Percentiles rank a stretch among this genome's conserved stretches.
These are phyloP conservation scores for Pleurostoma richardsiae DNA, from an alignment of 2,329 filamentous ascomycete genomes.

Conservation along the genomic window DNA sequence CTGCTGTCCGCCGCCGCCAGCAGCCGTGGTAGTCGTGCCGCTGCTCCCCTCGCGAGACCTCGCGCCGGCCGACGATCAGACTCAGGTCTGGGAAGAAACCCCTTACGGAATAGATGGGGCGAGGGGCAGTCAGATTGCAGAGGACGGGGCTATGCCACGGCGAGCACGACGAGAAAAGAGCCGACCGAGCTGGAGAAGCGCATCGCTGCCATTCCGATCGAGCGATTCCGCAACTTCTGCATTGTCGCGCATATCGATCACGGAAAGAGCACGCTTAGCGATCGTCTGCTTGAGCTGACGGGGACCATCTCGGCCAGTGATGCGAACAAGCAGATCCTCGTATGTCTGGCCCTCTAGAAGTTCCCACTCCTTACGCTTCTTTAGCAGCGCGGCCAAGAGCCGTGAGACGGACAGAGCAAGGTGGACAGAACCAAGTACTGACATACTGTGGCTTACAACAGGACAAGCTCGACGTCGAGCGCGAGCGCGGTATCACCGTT, in stretches of 20 bases:
- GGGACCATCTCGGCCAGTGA: slow-evolving; percentile 81
- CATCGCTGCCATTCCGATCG: slow-evolving; percentile 71
- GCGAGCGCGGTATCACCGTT: slow-evolving; percentile 94
- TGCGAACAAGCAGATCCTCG: slow-evolving; percentile 85
- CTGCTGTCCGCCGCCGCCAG: slow-evolving; percentile 1
- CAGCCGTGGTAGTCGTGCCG: too few relatives aligned
- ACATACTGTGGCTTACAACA: slow-evolving; percentile 10
- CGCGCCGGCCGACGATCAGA: too few relatives aligned
- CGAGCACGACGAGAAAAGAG: slow-evolving; percentile 11
- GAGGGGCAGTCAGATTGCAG: too few relatives aligned
- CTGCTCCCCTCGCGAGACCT: too few relatives aligned
- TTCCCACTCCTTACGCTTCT: background rate
- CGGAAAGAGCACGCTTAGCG: slow-evolving; percentile 93
- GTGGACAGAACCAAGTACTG: slow-evolving; percentile 1
- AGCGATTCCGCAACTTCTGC: slow-evolving; percentile 89
- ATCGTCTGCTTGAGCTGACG: slow-evolving; percentile 87
- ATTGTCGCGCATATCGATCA: slow-evolving; percentile 99
- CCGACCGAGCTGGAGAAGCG: slow-evolving; percentile 44
- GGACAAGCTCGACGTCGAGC: slow-evolving; percentile 95
- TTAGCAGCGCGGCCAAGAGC: too few relatives aligned
- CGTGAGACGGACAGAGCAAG: background rate
- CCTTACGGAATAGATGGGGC: too few relatives aligned
- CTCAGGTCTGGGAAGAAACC: too few relatives aligned
- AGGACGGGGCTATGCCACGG: too few relatives aligned
- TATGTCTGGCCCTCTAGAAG: slow-evolving; percentile 12